These are phyloP conservation scores for Canavalia ensiformis DNA, from an alignment of 306 rosid species.

Conservation along the genomic window DNA sequence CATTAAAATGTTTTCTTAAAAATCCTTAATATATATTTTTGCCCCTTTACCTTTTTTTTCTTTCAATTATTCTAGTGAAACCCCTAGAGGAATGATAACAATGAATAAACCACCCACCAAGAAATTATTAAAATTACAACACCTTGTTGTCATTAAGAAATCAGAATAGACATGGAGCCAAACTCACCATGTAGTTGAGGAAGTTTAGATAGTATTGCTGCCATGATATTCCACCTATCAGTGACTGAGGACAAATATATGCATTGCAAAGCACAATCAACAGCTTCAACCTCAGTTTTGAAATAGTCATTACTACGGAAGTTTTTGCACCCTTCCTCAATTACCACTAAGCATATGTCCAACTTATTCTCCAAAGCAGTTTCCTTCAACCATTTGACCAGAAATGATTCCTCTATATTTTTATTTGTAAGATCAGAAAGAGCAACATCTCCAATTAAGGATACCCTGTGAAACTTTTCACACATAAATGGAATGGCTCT, in stretches of 20 bases:
- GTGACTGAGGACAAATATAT: conserved; percentile 82
- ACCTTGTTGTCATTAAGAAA: conserved; percentile 44
- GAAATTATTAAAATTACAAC: conserved; percentile 31
- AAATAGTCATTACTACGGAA: conserved; percentile 64
- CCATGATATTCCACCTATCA: conserved; percentile 93
- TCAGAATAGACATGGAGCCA: conserved; percentile 40
- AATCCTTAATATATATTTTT: not conserved
- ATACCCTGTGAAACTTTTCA: conserved; percentile 58
- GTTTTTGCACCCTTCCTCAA: conserved; percentile 89
- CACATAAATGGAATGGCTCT: conserved; percentile 88
- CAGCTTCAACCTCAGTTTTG: conserved; percentile 78
- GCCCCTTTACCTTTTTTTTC: conserved; percentile 9
- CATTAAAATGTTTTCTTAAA: conserved; percentile 12
- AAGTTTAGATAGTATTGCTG: conserved; percentile 80
- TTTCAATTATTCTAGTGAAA: conserved; percentile 13
- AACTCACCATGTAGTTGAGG: conserved; percentile 81
- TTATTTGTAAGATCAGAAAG: conserved; percentile 50
- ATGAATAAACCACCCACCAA: conserved; percentile 34
- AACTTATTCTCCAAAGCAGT: conserved; percentile 77
- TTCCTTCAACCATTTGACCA: conserved; percentile 95
- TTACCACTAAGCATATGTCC: conserved; percentile 78
- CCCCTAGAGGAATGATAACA: conserved; percentile 1
- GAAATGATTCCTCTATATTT: conserved; percentile 71
- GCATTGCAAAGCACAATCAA: conserved; percentile 92
- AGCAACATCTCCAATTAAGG: conserved; percentile 48